A percentile compares a stretch with the other conserved stretches of the same genome.
These are phyloP conservation scores for Starmerella vitae DNA, from an alignment of 805 yeast species.

Conservation along the genomic window DNA sequence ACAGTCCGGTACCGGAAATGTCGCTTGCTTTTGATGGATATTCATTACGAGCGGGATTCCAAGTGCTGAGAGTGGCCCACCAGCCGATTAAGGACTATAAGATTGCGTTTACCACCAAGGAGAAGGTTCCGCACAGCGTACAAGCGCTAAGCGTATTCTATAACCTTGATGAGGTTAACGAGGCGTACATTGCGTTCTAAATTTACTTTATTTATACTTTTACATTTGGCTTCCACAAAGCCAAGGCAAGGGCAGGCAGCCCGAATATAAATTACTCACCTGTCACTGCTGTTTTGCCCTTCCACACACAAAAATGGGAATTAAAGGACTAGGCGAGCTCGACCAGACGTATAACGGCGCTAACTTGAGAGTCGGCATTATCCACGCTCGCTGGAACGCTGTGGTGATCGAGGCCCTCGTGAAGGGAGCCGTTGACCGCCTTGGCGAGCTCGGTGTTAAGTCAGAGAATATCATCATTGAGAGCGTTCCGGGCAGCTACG, in stretches of 20 bases:
- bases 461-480: constrained; percentile 67
- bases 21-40: constrained; percentile 1
- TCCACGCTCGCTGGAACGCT: constrained; percentile 93
- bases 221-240: background rate
- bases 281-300: too few species aligned
- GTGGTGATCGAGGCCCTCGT: constrained; percentile 66
- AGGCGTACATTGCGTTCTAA: constrained; percentile 2
- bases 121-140: background rate
- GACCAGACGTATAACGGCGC: constrained; percentile 54
- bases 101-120: background rate
- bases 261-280: background rate
- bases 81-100: background rate
- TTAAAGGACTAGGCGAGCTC: constrained; percentile 63
- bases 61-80: constrained; percentile 1
- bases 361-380: constrained; percentile 59
- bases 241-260: background rate
- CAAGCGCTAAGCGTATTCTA: constrained; percentile 3
- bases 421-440: constrained; percentile 53
- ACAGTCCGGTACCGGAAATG: constrained; percentile 13
- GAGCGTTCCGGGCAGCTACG: constrained; percentile 90
- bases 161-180: constrained; percentile 1
- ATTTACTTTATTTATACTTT: background rate
- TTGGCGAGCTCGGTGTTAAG: constrained; percentile 53
- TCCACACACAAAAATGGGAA: constrained; percentile 20
- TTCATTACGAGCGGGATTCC: constrained; percentile 13